Evolutionary conservation across 768 basidiomycete genomes (phyloP).

Genomic region (Obba rivulosa): DNA sequence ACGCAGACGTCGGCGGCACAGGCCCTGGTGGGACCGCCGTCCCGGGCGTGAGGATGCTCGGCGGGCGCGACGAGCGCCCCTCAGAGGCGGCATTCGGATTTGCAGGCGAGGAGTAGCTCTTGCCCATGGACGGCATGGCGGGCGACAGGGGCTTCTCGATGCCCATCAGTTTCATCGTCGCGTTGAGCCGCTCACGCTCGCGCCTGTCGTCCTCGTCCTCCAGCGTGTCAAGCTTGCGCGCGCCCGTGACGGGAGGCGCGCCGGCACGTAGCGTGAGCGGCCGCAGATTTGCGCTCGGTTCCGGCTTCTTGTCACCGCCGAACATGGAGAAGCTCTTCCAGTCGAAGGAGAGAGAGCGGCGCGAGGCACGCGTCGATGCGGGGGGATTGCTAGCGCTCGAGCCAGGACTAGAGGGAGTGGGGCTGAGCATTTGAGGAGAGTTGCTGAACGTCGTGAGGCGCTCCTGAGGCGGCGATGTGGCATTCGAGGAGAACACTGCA

Average conservation of each 20-base stretch:
- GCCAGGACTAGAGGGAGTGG: constrained; percentile 15
- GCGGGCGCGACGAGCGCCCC: neutral
- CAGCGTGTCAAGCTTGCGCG: constrained; percentile 75
- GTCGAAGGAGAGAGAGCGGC: constrained; percentile 80
- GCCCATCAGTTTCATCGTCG: constrained; percentile 93
- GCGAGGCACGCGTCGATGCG: constrained; percentile 35
- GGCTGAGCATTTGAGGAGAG: neutral
- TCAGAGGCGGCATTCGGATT: neutral
- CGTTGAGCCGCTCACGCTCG: constrained; percentile 82
- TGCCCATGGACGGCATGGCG: constrained; percentile 28
- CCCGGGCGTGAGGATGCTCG: constrained; percentile 6
- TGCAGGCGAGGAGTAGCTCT: constrained; percentile 34
- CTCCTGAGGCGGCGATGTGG: constrained; percentile 30
- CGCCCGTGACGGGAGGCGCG: constrained; percentile 47
- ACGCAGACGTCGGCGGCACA: constrained; percentile 22
- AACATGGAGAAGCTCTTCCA: constrained; percentile 80
- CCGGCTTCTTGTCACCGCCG: constrained; percentile 58
- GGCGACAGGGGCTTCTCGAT: constrained; percentile 61
- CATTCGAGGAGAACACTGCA: constrained; percentile 37
- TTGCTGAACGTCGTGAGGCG: constrained; percentile 30
- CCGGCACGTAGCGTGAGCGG: constrained; percentile 73
- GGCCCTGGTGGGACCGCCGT: constrained; percentile 17
- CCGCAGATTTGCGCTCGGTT: constrained; percentile 46
- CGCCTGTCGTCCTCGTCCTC: constrained; percentile 92
- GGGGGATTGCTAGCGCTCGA: constrained; percentile 12